Evolutionary conservation across 345 rosid genomes (phyloP).

Genomic region (Sonneratia alba): DNA sequence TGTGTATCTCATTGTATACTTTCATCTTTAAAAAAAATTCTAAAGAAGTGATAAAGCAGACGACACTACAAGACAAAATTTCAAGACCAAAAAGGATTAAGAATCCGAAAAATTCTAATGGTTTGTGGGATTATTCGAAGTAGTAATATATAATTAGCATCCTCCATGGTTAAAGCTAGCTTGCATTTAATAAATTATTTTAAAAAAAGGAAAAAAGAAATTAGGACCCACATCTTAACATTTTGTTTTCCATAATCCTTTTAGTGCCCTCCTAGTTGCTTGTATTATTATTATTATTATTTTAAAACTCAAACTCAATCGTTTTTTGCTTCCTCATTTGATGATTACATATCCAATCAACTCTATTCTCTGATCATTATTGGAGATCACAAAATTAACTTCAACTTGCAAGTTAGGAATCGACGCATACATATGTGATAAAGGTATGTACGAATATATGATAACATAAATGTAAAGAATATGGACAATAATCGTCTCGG

Average conservation of each 20-base stretch:
- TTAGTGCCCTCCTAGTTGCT: background rate
- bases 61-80: slow-evolving; percentile 1
- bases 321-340: background rate
- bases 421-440: too few relatives aligned
- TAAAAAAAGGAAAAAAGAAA: background rate
- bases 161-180: background rate
- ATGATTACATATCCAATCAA: background rate
- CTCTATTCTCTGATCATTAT: background rate
- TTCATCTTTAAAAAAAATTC: background rate
- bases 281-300: too few relatives aligned
- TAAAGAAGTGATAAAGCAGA: background rate
- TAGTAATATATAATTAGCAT: background rate
- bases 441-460: too few relatives aligned
- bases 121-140: background rate
- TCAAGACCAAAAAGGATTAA: background rate
- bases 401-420: background rate
- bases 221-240: background rate
- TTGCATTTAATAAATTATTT: background rate
- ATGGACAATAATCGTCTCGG: too few relatives aligned
- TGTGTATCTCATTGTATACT: too few relatives aligned
- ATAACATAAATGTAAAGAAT: background rate
- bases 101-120: background rate
- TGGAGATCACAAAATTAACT: background rate
- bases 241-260: background rate
- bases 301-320: background rate